phyloP scores from a whole-genome alignment of 73 alveolate species.

The Paramecium sonneborni region DNA sequence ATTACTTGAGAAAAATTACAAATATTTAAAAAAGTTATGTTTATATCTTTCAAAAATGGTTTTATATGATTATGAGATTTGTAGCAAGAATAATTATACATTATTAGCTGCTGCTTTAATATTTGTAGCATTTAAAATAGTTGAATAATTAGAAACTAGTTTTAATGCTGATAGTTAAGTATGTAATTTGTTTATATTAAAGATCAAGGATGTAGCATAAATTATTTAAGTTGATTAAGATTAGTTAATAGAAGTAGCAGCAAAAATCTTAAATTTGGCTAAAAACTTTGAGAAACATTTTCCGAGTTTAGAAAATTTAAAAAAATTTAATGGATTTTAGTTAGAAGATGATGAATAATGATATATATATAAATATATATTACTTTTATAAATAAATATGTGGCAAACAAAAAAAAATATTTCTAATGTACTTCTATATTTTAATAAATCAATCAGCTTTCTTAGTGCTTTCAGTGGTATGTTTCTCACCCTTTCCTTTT shows the following conservation, averaged over 20 bases:
- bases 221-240: conserved; percentile 66
- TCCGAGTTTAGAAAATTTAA: conserved; percentile 90
- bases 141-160: conserved; percentile 81
- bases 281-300: conserved; percentile 89
- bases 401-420: neutral
- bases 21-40: conserved; percentile 73
- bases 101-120: conserved; percentile 84
- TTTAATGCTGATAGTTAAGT: conserved; percentile 54
- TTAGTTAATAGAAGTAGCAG: conserved; percentile 84
- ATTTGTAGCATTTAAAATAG: conserved; percentile 88
- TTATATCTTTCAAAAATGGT: conserved; percentile 88
- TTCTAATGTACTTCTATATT: neutral
- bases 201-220: conserved; percentile 74
- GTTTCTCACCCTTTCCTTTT: conserved; percentile 69
- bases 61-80: conserved; percentile 80
- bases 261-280: conserved; percentile 85
- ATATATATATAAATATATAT: neutral
- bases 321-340: conserved; percentile 76
- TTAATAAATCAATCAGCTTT: conserved; percentile 41
- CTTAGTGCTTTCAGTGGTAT: conserved; percentile 62
- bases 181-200: neutral
- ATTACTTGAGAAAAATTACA: conserved; percentile 41
- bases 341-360: conserved; percentile 41
- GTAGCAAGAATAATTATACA: conserved; percentile 74
- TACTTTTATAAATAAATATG: neutral